Percentiles rank a stretch among this genome's conserved stretches.
Conservation (phyloP, 2,329 filamentous ascomycete genomes). For the Phoma herbarum region DNA sequence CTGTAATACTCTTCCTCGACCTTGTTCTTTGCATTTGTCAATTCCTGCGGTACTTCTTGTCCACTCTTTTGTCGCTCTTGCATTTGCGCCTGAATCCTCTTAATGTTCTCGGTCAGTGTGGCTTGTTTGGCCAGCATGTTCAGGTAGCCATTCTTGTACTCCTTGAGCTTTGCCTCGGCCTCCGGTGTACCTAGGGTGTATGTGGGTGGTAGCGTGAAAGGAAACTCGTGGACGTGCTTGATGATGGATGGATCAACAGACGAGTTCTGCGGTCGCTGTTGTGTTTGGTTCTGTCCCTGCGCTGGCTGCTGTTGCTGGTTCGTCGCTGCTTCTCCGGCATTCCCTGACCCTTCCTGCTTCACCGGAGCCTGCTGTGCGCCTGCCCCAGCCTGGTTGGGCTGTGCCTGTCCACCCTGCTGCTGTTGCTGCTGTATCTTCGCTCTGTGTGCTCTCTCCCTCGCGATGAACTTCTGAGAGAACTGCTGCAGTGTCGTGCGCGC, state of each 20-base stretch:
- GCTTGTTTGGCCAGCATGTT: constrained; percentile 48
- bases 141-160: constrained; percentile 47
- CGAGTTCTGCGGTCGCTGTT: constrained; percentile 23
- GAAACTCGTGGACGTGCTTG: constrained; percentile 50
- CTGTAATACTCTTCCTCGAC: constrained; percentile 42
- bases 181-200: constrained; percentile 47
- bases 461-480: constrained; percentile 62
- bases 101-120: constrained; percentile 36
- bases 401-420: constrained; percentile 32
- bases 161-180: constrained; percentile 47
- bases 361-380: constrained; percentile 39
- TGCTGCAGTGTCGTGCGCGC: constrained; percentile 62
- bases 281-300: constrained; percentile 20
- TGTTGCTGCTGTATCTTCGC: constrained; percentile 41
- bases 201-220: constrained; percentile 42
- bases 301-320: constrained; percentile 22
- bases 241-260: constrained; percentile 46
- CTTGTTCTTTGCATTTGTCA: constrained; percentile 37
- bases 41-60: constrained; percentile 46
- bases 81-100: constrained; percentile 39
- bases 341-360: constrained; percentile 32
- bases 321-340: constrained; percentile 4
- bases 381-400: constrained; percentile 31
- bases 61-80: constrained; percentile 43
- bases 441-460: constrained; percentile 54